Base-by-base conservation (phyloP, 495 filamentous ascomycete species). In the Hypoxylon trugodes region DNA sequence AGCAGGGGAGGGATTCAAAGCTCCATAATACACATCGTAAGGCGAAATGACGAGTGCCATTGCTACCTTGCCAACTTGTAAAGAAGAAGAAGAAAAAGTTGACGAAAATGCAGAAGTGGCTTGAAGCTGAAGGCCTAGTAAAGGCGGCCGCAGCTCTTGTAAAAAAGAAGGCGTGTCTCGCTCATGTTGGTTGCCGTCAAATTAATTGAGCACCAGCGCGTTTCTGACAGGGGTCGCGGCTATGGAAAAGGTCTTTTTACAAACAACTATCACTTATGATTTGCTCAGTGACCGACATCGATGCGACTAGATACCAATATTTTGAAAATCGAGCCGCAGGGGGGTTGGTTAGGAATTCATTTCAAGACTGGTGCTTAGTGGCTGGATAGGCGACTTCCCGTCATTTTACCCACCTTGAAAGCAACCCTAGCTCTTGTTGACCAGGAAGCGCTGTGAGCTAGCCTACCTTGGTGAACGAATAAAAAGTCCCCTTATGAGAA, bases 121-220 rank as follows among this genome's bases (percentile, higher is more conserved):
- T 3, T 42, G 12, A 5, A 59, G 42, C 36, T 58, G 54, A 49
- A 41, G 26, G 55, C 37, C 25, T 50, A 28, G 21, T 18, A 42
- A 37, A 25, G 24, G 36, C 42, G 51, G 18, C 8, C 38, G 47
- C 30, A 40, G 22, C 33, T 2, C 52, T 41, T 51, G 45, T 47
- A n/a, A n/a, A 58, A 42, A 46, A 6, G 37, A 49, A 48, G 53
- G 50, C 52, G 41, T 62, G 51, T 62, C 58, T 48, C 37, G 51
- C 5, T 28, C 33, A 62, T 67, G 64, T 59, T 59, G 64, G 57
- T 15, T 61, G 41, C 64, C 64, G 64, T 40, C 42, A 62, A 57
- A 67, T 67, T 67, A 54, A 67, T 62, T 67, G 46, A 52, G 47
- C 24, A 41, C 47, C 61, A 65, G 54, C 49, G 25, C 54, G 54